A percentile compares a stretch with the other conserved stretches of the same genome.
These are phyloP conservation scores for Cytospora mali DNA, from an alignment of 2,329 filamentous ascomycete genomes.

Conservation along the genomic window DNA sequence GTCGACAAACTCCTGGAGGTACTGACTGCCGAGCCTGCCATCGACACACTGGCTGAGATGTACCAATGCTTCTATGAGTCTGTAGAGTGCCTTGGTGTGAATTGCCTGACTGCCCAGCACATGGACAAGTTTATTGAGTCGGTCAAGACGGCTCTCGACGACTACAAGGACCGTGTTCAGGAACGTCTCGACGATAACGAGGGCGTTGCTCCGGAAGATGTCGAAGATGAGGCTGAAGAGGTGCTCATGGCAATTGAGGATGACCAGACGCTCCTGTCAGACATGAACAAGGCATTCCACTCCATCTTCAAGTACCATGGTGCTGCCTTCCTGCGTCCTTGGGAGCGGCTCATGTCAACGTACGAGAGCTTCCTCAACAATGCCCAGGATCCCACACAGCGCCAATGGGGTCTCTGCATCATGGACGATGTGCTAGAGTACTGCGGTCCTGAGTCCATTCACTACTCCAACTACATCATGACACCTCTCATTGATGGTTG, in stretches of 20 bases:
- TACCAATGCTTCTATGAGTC: conserved; percentile 99
- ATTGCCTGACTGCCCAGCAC: conserved; percentile 75
- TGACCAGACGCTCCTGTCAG: conserved; percentile 91
- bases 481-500: conserved; percentile 86
- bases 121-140: conserved; percentile 88
- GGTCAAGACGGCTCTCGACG: conserved; percentile 81
- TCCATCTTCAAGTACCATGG: conserved; percentile 98
- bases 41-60: conserved; percentile 97
- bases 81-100: conserved; percentile 87
- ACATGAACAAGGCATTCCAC: conserved; percentile 99
- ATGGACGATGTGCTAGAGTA: conserved; percentile 98
- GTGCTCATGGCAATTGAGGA: conserved; percentile 91
- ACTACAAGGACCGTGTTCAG: conserved; percentile 87
- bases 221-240: conserved; percentile 84
- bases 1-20: conserved; percentile 93
- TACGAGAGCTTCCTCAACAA: conserved; percentile 82
- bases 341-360: conserved; percentile 82
- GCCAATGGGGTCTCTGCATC: conserved; percentile 98
- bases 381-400: conserved; percentile 82
- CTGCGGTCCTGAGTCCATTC: conserved; percentile 85
- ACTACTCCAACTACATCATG: conserved; percentile 83
- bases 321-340: conserved; percentile 78
- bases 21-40: conserved; percentile 87
- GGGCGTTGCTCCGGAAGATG: conserved; percentile 75
- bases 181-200: conserved; percentile 82